Evolutionary conservation across 495 filamentous ascomycete species (phyloP), one percentile per base, ranked within the genome.

Genomic region (Tuber aestivum): DNA sequence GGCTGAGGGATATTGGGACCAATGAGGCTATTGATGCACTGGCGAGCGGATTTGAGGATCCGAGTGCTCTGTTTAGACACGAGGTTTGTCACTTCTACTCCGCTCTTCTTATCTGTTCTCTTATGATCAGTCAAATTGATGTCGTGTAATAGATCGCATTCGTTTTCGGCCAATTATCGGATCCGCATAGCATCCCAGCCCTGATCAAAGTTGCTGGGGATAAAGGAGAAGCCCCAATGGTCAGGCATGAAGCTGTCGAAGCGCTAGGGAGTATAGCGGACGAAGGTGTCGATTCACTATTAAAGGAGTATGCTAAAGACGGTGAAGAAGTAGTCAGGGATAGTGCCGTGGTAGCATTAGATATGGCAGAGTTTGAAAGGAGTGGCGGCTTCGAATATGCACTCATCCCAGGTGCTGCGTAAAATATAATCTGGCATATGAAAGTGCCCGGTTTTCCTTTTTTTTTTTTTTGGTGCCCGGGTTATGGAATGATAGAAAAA

Each of bases 281-380:
- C 81, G 92, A 96, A 72, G 95, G 94, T 18, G 96, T 98, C 40
- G 94, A 97, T 81, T 91, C 92, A 72, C 91, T 89, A 5, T 82
- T 99, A 84, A 92, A 89, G 85, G 88, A 87, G 77, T 98, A 97
- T 85, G 85, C 97, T 71, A 87, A 97, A 79, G 96, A 98, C 84
- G 89, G 91, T 61, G 95, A 97, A 84, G 89, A 92, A 80, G 94
- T 99, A 4, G 95, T 99, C 48, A 89, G 94, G 71, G 95, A 99
- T 81, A 97, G 94, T 83, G 90, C 97, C 42, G 88, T 97, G 78
- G 95, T 99, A 71, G 95, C 95, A 32, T 85, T 99, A 73, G 95
- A 99, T 83, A 99, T 99, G 96, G 95, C 94, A 3, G 94, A 97
- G 83, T 97, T 92, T 82, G 95, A 99, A 87, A 94, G 92, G 87